Base-by-base conservation (phyloP, 805 yeast species). In the Grigorovia jiainica region DNA sequence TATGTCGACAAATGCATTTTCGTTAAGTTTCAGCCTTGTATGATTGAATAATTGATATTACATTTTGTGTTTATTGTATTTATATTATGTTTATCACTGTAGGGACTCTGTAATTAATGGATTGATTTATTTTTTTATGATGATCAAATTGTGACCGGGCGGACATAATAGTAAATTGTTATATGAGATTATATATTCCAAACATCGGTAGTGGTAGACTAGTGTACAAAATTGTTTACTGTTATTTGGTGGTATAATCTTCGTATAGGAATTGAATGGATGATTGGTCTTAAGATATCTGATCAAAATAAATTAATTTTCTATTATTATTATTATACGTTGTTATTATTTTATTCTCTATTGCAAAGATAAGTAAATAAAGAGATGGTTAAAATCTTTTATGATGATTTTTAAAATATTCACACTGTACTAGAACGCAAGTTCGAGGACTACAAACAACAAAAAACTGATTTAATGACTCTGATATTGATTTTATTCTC, bases 21-120 rank as follows among this genome's bases (percentile, higher is more conserved):
- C 70, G 70, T 66, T 66, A 66, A 66, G 70, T 66, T 66, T 66
- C 70, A 66, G 70, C 70, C 70, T 66, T 66, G 70, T 66, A 66
- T 66, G 70, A 65, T 64, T 47, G 43, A 30, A 35, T 35, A 16
- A 19, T 13, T 15, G n/a, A n/a, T 24, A 5, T 30, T 16, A 20
- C 8, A 17, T 23, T 11, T 27, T 24, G 18, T 23, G 20, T n/a
- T 20, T 35, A 29, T 19, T 20, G n/a, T 32, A 30, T 27, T 18
- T 35, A 39, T 18, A 15, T 21, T 17, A 29, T 32, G 13, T n/a
- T 30, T 13, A 20, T 18, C 15, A 13, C 10, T 32, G 6, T 30
- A 39, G n/a, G n/a, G n/a, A n/a, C n/a, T n/a, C n/a, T n/a, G n/a
- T 17, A 17, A 33, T 15, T 21, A 21, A 21, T n/a, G n/a, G 19